Evolutionary conservation across 106 monocot genomes (phyloP), one percentile per base, ranked within the genome.

Genomic region (Allium fistulosum): DNA sequence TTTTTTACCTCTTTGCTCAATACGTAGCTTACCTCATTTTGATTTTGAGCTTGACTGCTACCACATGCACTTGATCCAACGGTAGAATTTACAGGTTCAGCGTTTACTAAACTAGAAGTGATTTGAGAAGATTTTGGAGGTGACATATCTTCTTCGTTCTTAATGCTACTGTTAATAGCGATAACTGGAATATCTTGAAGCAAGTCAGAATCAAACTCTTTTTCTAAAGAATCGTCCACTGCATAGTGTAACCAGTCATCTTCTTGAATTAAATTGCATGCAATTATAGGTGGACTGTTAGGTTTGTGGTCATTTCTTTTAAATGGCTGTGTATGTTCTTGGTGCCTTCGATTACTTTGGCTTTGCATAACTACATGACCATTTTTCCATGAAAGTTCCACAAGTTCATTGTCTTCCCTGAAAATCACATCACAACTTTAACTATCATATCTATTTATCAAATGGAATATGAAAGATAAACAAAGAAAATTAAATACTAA

Each of bases 181-280:
- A 67, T 10, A 3, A 28, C 58, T 7, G 82, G 77, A 65, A 80
- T 68, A 52, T 73, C 91, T 59, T 56, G 68, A 62, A 91, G 83
- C 48, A 94, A 77, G 12, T 87, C 80, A 0, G 80, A 72, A 15
- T 37, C 28, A 51, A 91, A 80, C 27, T 91, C 91, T 48, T 75
- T 83, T 10, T 80, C 85, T 0, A 88, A 59, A 14, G 85, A 68
- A 73, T 91, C 87, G 27, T 88, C 88, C 1, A 84, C 18, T 26
- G 81, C 63, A 69, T 79, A 85, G 28, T 74, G 85, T 46, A 91
- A 75, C 91, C 90, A 95, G 7, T 84, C 91, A 57, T 88, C 81
- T 58, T 85, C 74, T 68, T 80, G 78, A 22, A 61, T 26, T 10
- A 61, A 27, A 58, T 61, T 70, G 17, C 37, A 48, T 48, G 65